Conservation (phyloP, 116 monocot genomes). For the Dioscorea cayenensis region DNA sequence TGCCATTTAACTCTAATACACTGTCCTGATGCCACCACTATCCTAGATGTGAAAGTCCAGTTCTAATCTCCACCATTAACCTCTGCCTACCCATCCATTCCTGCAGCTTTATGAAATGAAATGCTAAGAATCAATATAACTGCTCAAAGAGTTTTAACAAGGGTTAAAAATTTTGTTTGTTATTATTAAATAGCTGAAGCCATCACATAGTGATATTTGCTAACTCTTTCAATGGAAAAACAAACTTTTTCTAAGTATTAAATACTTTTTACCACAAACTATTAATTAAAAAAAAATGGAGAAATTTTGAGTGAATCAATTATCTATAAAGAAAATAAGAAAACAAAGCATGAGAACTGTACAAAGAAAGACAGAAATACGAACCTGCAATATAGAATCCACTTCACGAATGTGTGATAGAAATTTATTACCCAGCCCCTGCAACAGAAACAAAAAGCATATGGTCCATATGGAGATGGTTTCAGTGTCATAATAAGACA, state of each 20-base stretch:
- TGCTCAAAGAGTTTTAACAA: too few species aligned
- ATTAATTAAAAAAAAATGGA: neutral
- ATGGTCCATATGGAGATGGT: neutral
- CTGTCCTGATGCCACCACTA: too few species aligned
- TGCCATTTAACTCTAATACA: too few species aligned
- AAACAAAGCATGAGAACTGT: neutral
- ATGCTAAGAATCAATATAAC: too few species aligned
- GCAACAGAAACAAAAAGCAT: constrained; percentile 3
- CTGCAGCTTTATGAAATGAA: too few species aligned
- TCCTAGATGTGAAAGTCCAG: too few species aligned
- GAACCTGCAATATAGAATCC: constrained; percentile 97
- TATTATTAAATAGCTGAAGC: neutral
- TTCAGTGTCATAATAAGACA: neutral
- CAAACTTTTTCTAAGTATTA: neutral
- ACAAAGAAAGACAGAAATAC: constrained; percentile 7
- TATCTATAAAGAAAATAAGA: neutral
- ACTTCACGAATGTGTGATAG: constrained; percentile 98
- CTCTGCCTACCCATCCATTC: too few species aligned
- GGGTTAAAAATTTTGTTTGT: neutral
- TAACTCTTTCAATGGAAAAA: neutral
- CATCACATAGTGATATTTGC: neutral
- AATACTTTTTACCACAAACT: neutral
- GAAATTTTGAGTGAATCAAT: neutral
- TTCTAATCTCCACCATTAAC: too few species aligned
- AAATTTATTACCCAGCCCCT: constrained; percentile 99